A percentile compares a stretch with the other conserved stretches of the same genome.
Conservation (phyloP, 495 filamentous ascomycete genomes). For the Neurospora sp. region DNA sequence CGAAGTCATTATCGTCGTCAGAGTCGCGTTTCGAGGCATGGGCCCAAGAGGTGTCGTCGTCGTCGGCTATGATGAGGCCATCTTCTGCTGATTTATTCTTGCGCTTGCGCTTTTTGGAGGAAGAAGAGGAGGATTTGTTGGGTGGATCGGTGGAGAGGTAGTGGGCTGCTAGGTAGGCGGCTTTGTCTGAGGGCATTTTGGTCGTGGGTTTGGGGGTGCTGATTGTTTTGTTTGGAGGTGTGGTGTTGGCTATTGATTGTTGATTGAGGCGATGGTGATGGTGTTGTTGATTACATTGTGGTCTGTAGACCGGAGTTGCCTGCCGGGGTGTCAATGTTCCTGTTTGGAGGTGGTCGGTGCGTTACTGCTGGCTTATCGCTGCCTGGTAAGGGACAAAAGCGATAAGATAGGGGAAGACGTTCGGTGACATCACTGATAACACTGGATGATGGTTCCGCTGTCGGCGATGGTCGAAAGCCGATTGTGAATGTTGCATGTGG, state of each 20-base stretch:
- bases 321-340: background rate
- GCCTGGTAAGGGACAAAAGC: background rate
- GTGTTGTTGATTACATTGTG: background rate
- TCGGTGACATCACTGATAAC: background rate
- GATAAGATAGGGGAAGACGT: background rate
- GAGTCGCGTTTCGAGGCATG: conserved; percentile 35
- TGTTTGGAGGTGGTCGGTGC: background rate
- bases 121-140: conserved; percentile 35
- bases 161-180: conserved; percentile 86
- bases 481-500: background rate
- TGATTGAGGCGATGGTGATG: background rate
- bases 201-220: no score
- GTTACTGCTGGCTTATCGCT: background rate
- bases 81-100: conserved; percentile 49
- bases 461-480: background rate
- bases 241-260: background rate
- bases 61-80: conserved; percentile 84
- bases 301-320: background rate
- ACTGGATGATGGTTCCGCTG: background rate
- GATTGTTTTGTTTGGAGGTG: background rate
- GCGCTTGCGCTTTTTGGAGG: conserved; percentile 71
- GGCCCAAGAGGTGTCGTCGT: conserved; percentile 68
- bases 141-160: conserved; percentile 68
- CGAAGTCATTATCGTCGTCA: conserved; percentile 31
- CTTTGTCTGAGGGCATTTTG: conserved; percentile 52